Percentiles rank a stretch among this genome's conserved stretches.
Evolutionary conservation across 805 yeast species (phyloP).

Genomic region (Teunomyces barrocoloradensis): DNA sequence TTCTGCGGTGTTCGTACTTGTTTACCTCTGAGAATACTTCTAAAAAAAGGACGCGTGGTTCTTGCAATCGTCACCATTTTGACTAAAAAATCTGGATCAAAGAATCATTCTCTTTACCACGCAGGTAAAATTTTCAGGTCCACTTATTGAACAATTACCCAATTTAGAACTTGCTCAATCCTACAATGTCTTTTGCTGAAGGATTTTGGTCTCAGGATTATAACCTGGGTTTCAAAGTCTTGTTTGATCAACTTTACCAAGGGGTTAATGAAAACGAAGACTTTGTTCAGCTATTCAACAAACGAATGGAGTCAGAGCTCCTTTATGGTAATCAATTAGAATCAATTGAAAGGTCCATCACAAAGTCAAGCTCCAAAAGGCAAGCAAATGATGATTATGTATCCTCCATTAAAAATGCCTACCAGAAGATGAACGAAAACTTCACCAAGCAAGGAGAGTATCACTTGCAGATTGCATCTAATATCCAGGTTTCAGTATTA

Average conservation of each 20-base stretch:
- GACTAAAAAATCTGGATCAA: background rate
- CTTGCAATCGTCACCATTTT: background rate
- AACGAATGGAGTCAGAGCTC: conserved; percentile 71
- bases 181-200: conserved; percentile 59
- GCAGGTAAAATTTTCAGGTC: background rate
- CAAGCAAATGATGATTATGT: conserved; percentile 54
- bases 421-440: conserved; percentile 52
- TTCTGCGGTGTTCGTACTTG: background rate
- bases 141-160: background rate
- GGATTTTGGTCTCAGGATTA: conserved; percentile 76
- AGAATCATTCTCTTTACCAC: background rate
- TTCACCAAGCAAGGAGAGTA: conserved; percentile 56
- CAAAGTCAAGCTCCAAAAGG: conserved; percentile 42
- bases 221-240: conserved; percentile 47
- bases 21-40: background rate
- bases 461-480: conserved; percentile 60
- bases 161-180: background rate
- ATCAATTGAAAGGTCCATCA: conserved; percentile 37
- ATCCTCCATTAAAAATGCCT: conserved; percentile 62
- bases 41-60: background rate
- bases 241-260: conserved; percentile 52
- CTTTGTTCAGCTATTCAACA: conserved; percentile 59
- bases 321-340: conserved; percentile 58
- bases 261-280: conserved; percentile 74
- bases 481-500: conserved; percentile 58